Percentiles rank a stretch among this genome's conserved stretches.
These are phyloP conservation scores for Hypocrella siamensis DNA, from an alignment of 2,329 filamentous ascomycete species.

Conservation along the genomic window DNA sequence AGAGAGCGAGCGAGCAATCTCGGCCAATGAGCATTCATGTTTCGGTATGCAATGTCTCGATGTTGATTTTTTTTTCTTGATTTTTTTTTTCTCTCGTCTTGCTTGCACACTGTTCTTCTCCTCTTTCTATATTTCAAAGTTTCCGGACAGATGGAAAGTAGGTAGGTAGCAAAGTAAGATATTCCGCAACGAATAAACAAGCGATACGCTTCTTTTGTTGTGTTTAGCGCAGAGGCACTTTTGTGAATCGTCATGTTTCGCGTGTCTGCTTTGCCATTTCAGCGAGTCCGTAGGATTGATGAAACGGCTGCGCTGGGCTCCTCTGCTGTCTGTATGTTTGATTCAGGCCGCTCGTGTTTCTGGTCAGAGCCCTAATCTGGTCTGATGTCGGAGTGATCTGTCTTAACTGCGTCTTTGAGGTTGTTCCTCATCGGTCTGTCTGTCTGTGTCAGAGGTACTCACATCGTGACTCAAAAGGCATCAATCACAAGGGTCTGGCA, in stretches of 20 bases:
- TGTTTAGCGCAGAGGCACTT: neutral
- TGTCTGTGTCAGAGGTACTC: too few species aligned
- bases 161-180: too few species aligned
- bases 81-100: slow-evolving; percentile 5
- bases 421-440: too few species aligned
- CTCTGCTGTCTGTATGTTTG: too few species aligned
- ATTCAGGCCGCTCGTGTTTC: too few species aligned
- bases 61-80: slow-evolving; percentile 5
- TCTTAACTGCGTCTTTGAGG: too few species aligned
- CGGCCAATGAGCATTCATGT: slow-evolving; percentile 4
- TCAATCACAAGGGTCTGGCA: too few species aligned
- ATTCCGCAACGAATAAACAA: neutral
- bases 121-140: neutral
- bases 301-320: too few species aligned
- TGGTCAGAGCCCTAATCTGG: too few species aligned
- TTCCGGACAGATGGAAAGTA: neutral
- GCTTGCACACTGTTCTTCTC: neutral
- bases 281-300: neutral
- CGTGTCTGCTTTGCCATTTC: neutral
- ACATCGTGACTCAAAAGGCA: too few species aligned
- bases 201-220: neutral
- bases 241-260: neutral
- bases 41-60: slow-evolving; percentile 5
- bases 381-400: too few species aligned
- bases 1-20: slow-evolving; percentile 2